phyloP scores from a whole-genome alignment of 345 rosid genomes.

The Aethionema arabicum region DNA sequence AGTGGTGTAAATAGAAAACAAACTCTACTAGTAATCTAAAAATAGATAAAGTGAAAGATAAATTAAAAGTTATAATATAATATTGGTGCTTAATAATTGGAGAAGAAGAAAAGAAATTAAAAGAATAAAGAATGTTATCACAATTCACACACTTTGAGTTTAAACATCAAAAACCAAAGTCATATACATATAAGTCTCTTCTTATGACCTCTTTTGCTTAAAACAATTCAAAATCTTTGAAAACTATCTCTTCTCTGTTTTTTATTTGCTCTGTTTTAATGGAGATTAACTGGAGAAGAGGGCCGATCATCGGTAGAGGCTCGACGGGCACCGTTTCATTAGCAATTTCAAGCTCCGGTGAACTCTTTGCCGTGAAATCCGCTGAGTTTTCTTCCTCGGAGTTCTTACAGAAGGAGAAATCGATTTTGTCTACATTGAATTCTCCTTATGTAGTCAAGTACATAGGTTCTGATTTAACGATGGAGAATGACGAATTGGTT shows the following conservation, averaged over 20 bases:
- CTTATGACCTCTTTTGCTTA: slow-evolving; percentile 23
- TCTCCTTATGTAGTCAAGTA: slow-evolving; percentile 59
- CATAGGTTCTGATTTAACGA: slow-evolving; percentile 50
- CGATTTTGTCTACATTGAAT: slow-evolving; percentile 54
- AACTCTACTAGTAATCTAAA: not conserved
- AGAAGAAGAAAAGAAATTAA: slow-evolving; percentile 10
- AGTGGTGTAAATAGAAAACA: slow-evolving; percentile 15
- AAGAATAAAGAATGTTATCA: slow-evolving; percentile 30
- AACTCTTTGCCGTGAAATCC: slow-evolving; percentile 67
- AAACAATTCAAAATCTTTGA: slow-evolving; percentile 11
- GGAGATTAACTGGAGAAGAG: slow-evolving; percentile 56
- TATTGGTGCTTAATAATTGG: slow-evolving; percentile 24
- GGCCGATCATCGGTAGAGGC: slow-evolving; percentile 73
- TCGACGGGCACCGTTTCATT: slow-evolving; percentile 74
- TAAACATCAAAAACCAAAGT: slow-evolving; percentile 32
- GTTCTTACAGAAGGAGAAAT: slow-evolving; percentile 54
- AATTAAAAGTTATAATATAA: slow-evolving; percentile 1
- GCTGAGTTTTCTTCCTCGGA: slow-evolving; percentile 47
- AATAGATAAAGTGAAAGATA: slow-evolving; percentile 29
- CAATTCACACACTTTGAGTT: slow-evolving; percentile 25
- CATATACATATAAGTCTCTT: slow-evolving; percentile 28
- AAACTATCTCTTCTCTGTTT: slow-evolving; percentile 13
- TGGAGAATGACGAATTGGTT: slow-evolving; percentile 27
- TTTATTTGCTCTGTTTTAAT: slow-evolving; percentile 21
- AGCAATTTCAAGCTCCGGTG: slow-evolving; percentile 55